Percentiles rank a stretch among this genome's conserved stretches.
These are phyloP conservation scores for Ilyonectria sp. DNA, from an alignment of 2,329 filamentous ascomycete species.

Conservation along the genomic window DNA sequence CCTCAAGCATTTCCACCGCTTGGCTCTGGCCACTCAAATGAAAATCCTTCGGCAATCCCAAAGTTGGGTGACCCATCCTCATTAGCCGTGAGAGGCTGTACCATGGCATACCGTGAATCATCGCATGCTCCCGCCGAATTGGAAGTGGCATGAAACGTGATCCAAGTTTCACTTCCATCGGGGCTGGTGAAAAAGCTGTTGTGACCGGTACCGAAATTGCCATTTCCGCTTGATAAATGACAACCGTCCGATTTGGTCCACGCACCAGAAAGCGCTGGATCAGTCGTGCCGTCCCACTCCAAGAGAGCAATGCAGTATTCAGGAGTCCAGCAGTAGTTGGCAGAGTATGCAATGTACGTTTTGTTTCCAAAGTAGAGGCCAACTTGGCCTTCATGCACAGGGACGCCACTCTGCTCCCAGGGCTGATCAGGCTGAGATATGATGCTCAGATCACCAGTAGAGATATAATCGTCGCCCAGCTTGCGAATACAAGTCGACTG, in stretches of 20 bases:
- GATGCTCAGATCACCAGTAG: constrained; percentile 60
- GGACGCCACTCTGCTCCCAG: constrained; percentile 65
- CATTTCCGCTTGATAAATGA: constrained; percentile 67
- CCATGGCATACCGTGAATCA: constrained; percentile 67
- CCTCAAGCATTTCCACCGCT: too few relatives aligned
- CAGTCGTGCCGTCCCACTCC: constrained; percentile 65
- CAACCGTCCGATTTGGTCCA: constrained; percentile 69
- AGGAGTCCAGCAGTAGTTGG: constrained; percentile 70
- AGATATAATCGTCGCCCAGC: constrained; percentile 57
- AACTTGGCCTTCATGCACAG: constrained; percentile 70
- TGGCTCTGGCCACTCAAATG: constrained; percentile 44
- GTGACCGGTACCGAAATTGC: constrained; percentile 71
- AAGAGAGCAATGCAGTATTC: constrained; percentile 69
- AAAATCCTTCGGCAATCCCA: constrained; percentile 52
- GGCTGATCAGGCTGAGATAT: constrained; percentile 65
- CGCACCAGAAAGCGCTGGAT: constrained; percentile 59
- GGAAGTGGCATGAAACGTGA: constrained; percentile 69
- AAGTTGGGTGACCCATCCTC: constrained; percentile 68
- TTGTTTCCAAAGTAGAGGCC: constrained; percentile 68
- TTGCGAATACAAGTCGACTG: constrained; percentile 58
- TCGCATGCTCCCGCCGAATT: constrained; percentile 66
- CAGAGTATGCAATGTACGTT: constrained; percentile 69
- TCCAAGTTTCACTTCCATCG: constrained; percentile 67
- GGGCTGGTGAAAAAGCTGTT: constrained; percentile 73
- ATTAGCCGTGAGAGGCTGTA: constrained; percentile 65